Conservation (phyloP, 352 stramenopile species). For the Phytopythium delawarense region DNA sequence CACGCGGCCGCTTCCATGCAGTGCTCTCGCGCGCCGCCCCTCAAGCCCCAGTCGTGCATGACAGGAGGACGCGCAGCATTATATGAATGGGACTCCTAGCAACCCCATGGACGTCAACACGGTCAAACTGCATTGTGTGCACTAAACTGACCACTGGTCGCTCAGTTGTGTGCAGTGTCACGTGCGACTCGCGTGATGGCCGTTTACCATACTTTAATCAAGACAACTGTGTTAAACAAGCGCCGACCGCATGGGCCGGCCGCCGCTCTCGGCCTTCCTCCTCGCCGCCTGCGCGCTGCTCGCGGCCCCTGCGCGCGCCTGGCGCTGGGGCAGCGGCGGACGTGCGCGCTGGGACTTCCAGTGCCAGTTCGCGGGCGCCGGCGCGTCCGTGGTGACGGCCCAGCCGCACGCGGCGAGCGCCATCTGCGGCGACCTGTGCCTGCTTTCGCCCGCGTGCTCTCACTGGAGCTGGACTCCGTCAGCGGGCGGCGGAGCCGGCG, state of each 20-base stretch:
- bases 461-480: conserved; percentile 34
- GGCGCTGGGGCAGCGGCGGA: conserved; percentile 17
- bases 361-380: conserved; percentile 27
- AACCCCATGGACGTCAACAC: not conserved
- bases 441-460: conserved; percentile 20
- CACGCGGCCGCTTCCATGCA: conserved; percentile 20
- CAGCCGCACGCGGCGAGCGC: conserved; percentile 18
- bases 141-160: too few species aligned
- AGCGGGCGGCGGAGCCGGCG: not conserved
- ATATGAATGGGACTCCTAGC: conserved; percentile 1
- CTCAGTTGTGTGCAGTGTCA: too few species aligned
- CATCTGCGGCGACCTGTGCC: conserved; percentile 29
- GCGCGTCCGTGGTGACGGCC: conserved; percentile 8
- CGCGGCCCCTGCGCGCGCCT: conserved; percentile 6
- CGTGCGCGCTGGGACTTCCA: conserved; percentile 25
- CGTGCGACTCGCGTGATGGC: too few species aligned
- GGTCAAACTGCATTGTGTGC: too few species aligned
- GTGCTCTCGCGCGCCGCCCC: conserved; percentile 4
- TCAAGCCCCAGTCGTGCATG: not conserved
- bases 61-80: conserved; percentile 4
- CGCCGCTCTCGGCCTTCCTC: not conserved
- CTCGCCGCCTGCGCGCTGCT: conserved; percentile 11
- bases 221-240: not conserved
- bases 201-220: too few species aligned
- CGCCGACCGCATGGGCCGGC: not conserved